A percentile compares a stretch with the other conserved stretches of the same genome.
Conservation (phyloP, 75 land plant species). For the Selaginella tamariscina region DNA sequence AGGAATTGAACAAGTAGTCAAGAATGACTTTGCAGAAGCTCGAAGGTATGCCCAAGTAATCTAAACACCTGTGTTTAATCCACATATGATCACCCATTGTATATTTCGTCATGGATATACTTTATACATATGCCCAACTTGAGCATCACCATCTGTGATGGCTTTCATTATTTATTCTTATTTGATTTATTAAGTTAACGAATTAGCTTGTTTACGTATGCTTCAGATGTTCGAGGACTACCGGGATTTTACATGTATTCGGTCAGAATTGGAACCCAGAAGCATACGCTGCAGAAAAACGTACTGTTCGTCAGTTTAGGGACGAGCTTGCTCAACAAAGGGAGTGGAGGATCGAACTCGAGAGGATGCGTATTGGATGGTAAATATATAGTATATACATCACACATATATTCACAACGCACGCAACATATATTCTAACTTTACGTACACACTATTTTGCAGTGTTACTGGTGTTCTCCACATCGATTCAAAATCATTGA, state of each 20-base stretch:
- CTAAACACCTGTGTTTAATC: too few species aligned
- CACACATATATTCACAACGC: too few species aligned
- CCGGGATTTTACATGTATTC: constrained; percentile 19
- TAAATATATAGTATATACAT: too few species aligned
- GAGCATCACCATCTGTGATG: too few species aligned
- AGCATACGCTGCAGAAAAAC: constrained; percentile 22
- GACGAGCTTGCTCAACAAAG: constrained; percentile 31
- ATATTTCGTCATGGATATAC: too few species aligned
- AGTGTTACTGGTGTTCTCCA: constrained; percentile 33
- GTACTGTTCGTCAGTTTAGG: constrained; percentile 26
- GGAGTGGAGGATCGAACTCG: constrained; percentile 32
- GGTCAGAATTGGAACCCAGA: constrained; percentile 28
- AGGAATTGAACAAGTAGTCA: constrained; percentile 17
- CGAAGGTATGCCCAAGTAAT: constrained; percentile 21
- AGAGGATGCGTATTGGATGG: constrained; percentile 28
- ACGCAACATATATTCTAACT: not conserved
- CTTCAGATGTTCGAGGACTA: constrained; percentile 28
- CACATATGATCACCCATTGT: too few species aligned
- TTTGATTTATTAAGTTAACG: too few species aligned
- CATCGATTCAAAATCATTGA: constrained; percentile 27
- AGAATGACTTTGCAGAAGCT: constrained; percentile 26
- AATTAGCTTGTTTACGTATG: not conserved
- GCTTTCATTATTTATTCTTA: too few species aligned
- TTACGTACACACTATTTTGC: not conserved
- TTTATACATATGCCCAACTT: too few species aligned